Conservation (phyloP, 331 rosid species). For the Prunus yedoensis region DNA sequence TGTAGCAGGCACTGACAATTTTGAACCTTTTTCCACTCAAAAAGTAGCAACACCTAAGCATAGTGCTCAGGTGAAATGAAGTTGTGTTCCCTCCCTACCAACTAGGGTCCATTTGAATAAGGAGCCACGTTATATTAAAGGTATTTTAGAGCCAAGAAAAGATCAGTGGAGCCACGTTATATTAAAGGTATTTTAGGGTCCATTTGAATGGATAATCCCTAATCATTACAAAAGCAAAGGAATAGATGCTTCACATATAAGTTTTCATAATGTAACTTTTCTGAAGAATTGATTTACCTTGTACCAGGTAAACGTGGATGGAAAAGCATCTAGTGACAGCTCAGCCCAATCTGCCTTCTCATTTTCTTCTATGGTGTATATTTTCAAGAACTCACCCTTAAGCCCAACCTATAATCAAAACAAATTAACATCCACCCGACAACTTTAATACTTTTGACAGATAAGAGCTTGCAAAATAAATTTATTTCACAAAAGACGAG, state of each 20-base stretch:
- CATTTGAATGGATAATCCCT: neutral
- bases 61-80: neutral
- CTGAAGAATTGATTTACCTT: conserved; percentile 55
- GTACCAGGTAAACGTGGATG: conserved; percentile 85
- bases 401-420: conserved; percentile 77
- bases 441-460: neutral
- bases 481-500: neutral
- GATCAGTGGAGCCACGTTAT: neutral
- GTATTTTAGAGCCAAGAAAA: neutral
- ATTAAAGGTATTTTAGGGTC: too few relatives aligned
- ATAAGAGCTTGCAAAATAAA: neutral
- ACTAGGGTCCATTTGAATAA: neutral
- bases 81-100: neutral
- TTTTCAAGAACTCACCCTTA: conserved; percentile 64
- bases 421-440: neutral
- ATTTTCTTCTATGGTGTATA: conserved; percentile 51
- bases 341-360: conserved; percentile 67
- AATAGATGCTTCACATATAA: neutral
- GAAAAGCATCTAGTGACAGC: conserved; percentile 50
- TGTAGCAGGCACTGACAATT: neutral
- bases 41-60: neutral
- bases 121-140: too few relatives aligned
- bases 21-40: neutral
- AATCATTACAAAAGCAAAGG: neutral
- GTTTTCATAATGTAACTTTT: conserved; percentile 3